Percentiles rank a stretch among this genome's conserved stretches.
Evolutionary conservation across 116 monocot genomes (phyloP).

Genomic region (Trichopus zeylanicus): DNA sequence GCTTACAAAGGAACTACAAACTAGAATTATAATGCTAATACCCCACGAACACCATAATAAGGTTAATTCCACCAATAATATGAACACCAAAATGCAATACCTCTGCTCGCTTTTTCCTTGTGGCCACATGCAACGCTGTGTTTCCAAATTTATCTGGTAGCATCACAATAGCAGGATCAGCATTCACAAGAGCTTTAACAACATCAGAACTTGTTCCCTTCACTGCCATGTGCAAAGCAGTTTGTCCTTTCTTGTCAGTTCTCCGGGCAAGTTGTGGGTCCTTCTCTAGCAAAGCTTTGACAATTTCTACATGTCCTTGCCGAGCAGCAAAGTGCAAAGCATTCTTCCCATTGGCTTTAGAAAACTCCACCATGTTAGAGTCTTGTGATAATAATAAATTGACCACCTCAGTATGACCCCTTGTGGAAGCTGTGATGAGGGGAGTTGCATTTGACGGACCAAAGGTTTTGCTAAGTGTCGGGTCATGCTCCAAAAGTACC

Average conservation of each 20-base stretch:
- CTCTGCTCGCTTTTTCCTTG: constrained; percentile 67
- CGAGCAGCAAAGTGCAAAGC: constrained; percentile 65
- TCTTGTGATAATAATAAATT: constrained; percentile 41
- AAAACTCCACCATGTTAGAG: constrained; percentile 25
- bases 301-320: constrained; percentile 57
- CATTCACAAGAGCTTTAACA: constrained; percentile 58
- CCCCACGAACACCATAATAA: no score
- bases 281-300: constrained; percentile 47
- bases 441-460: constrained; percentile 62
- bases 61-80: no score
- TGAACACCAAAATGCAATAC: constrained; percentile 18
- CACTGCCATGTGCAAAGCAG: constrained; percentile 72
- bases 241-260: constrained; percentile 75
- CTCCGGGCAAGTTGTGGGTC: constrained; percentile 60
- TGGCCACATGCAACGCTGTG: constrained; percentile 68
- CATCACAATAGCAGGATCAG: constrained; percentile 74
- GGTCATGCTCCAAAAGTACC: constrained; percentile 48
- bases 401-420: constrained; percentile 48
- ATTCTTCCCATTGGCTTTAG: constrained; percentile 66
- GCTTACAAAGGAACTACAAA: no score
- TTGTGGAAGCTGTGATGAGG: constrained; percentile 54
- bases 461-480: constrained; percentile 45
- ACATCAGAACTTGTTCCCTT: constrained; percentile 54
- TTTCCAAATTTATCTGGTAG: constrained; percentile 59
- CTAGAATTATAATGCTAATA: no score